These are phyloP conservation scores for Cryptosporidium xiaoi DNA, from an alignment of 169 alveolate species.

Conservation along the genomic window DNA sequence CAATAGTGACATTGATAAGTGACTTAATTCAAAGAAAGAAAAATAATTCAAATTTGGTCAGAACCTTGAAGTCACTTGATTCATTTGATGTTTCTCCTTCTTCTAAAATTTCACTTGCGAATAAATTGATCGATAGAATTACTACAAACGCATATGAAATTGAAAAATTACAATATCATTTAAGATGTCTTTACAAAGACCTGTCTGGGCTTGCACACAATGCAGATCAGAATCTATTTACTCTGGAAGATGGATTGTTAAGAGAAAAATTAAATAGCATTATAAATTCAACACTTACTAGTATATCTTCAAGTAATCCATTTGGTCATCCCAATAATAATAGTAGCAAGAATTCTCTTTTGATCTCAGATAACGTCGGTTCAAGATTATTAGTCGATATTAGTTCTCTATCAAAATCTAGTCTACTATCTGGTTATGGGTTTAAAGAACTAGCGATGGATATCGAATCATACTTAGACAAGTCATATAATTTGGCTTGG, in stretches of 20 bases:
- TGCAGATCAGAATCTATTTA: conserved; percentile 1
- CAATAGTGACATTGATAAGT: conserved; percentile 41
- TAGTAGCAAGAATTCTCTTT: background rate
- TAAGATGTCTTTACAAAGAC: conserved; percentile 17
- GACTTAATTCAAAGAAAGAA: conserved; percentile 41
- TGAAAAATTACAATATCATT: conserved; percentile 4
- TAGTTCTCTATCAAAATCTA: background rate
- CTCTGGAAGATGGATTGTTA: conserved; percentile 2
- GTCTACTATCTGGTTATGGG: background rate
- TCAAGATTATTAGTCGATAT: background rate
- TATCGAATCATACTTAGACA: conserved; percentile 14
- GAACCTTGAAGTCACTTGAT: conserved; percentile 32
- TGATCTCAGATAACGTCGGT: background rate
- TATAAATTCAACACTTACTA: conserved; percentile 11
- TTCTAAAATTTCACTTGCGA: conserved; percentile 36
- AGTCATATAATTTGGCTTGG: conserved; percentile 29
- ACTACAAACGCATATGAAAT: conserved; percentile 4
- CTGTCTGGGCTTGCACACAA: conserved; percentile 26
- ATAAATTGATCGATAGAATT: conserved; percentile 28
- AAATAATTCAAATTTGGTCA: conserved; percentile 31
- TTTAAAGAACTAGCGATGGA: conserved; percentile 12
- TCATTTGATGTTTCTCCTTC: conserved; percentile 4
- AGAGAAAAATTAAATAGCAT: conserved; percentile 10
- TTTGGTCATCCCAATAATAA: background rate
- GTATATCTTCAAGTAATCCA: conserved; percentile 9